phyloP scores from a whole-genome alignment of 371 early-diverging fungal species.

The Coemansia sp. region DNA sequence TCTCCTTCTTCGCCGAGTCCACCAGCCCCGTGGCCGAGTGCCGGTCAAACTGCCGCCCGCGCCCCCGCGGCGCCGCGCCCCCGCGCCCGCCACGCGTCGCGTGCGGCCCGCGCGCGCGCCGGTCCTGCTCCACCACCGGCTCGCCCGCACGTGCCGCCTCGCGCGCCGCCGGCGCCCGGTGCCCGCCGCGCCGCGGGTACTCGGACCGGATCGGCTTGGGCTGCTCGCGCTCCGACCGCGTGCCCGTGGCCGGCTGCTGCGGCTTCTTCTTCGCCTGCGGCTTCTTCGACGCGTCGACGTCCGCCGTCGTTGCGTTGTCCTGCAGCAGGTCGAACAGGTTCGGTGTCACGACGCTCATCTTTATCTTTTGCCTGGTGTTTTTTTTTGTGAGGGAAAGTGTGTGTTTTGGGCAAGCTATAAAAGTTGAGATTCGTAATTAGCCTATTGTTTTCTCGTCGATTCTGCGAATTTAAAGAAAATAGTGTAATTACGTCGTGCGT shows the following conservation, averaged over 20 bases:
- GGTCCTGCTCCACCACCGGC: constrained; percentile 11
- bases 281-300: constrained; percentile 19
- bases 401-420: no score
- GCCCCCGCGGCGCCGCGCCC: constrained; percentile 33
- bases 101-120: constrained; percentile 12
- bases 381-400: neutral
- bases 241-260: constrained; percentile 1
- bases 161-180: constrained; percentile 1
- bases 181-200: constrained; percentile 27
- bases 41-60: constrained; percentile 49
- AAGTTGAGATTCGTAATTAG: neutral
- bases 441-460: neutral
- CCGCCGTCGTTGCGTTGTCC: constrained; percentile 32
- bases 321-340: constrained; percentile 45
- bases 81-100: constrained; percentile 21
- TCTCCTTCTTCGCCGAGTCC: constrained; percentile 52
- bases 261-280: constrained; percentile 25
- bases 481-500: no score
- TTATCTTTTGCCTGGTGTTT: neutral
- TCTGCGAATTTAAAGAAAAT: neutral
- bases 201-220: constrained; percentile 22
- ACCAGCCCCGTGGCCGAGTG: constrained; percentile 49
- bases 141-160: constrained; percentile 6
- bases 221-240: constrained; percentile 24
- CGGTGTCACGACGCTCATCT: constrained; percentile 41